Evolutionary conservation across 2,329 filamentous ascomycete genomes (phyloP).

Genomic region (Aspergillus fischeri): DNA sequence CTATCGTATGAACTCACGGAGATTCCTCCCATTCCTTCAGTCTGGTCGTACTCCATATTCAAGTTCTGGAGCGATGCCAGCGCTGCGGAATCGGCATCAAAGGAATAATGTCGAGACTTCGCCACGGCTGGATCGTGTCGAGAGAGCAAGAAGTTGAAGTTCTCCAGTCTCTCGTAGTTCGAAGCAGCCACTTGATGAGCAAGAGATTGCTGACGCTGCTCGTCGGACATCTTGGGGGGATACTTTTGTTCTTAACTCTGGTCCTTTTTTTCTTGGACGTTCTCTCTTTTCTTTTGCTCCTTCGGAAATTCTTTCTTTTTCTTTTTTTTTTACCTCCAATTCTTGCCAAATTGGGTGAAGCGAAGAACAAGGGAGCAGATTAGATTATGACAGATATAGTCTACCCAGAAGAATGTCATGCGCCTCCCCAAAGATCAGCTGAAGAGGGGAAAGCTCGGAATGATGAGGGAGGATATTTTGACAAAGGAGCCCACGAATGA

Average conservation of each 20-base stretch:
- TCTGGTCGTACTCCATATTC: conserved; percentile 39
- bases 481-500: conserved; percentile 10
- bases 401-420: conserved; percentile 11
- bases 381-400: conserved; percentile 15
- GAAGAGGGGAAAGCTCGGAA: conserved; percentile 7
- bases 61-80: conserved; percentile 29
- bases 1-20: conserved; percentile 42
- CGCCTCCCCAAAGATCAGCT: conserved; percentile 16
- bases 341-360: conserved; percentile 6
- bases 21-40: conserved; percentile 37
- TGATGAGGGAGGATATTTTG: conserved; percentile 4
- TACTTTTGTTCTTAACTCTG: neutral
- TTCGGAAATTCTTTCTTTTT: conserved; percentile 5
- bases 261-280: neutral
- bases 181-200: conserved; percentile 21
- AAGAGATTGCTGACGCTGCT: conserved; percentile 17
- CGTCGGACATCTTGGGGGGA: conserved; percentile 30
- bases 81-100: conserved; percentile 32
- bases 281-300: conserved; percentile 12
- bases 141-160: conserved; percentile 35
- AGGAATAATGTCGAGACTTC: conserved; percentile 35
- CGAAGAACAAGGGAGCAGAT: conserved; percentile 11
- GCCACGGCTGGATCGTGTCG: conserved; percentile 29
- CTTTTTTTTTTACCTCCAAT: conserved; percentile 4
- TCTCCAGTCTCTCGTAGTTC: conserved; percentile 32